Conservation (phyloP, 1,284 basidiomycete species). For the Paramarasmius palmivorus region DNA sequence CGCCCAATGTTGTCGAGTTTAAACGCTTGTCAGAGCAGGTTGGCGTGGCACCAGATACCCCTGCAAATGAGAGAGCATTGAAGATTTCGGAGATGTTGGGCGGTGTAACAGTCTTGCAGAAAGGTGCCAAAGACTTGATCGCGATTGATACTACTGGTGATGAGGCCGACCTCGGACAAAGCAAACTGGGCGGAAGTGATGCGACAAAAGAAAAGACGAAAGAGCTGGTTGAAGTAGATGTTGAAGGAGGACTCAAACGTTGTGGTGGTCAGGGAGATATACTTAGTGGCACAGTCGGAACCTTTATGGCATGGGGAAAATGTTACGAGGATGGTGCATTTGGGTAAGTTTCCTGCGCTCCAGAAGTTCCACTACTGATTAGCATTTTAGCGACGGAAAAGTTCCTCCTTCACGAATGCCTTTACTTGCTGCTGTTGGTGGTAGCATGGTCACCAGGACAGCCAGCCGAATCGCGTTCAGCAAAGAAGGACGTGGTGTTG, state of each 20-base stretch:
- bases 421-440: slow-evolving; percentile 86
- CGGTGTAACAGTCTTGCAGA: slow-evolving; percentile 91
- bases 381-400: slow-evolving; percentile 40
- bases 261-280: slow-evolving; percentile 98
- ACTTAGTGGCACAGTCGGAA: slow-evolving; percentile 83
- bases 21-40: slow-evolving; percentile 77
- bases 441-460: slow-evolving; percentile 84
- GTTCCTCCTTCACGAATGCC: slow-evolving; percentile 69
- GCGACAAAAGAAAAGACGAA: slow-evolving; percentile 43
- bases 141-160: slow-evolving; percentile 63
- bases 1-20: slow-evolving; percentile 96
- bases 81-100: slow-evolving; percentile 75
- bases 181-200: slow-evolving; percentile 37
- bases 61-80: slow-evolving; percentile 49
- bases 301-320: slow-evolving; percentile 92
- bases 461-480: slow-evolving; percentile 78
- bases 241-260: slow-evolving; percentile 83
- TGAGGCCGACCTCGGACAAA: slow-evolving; percentile 40
- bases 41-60: slow-evolving; percentile 57
- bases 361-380: slow-evolving; percentile 7
- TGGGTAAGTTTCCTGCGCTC: slow-evolving; percentile 43
- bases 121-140: slow-evolving; percentile 78
- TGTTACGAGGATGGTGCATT: slow-evolving; percentile 85
- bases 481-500: slow-evolving; percentile 77
- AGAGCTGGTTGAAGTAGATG: slow-evolving; percentile 67